Conservation (phyloP, 306 rosid genomes). For the Dalbergia cultrata region DNA sequence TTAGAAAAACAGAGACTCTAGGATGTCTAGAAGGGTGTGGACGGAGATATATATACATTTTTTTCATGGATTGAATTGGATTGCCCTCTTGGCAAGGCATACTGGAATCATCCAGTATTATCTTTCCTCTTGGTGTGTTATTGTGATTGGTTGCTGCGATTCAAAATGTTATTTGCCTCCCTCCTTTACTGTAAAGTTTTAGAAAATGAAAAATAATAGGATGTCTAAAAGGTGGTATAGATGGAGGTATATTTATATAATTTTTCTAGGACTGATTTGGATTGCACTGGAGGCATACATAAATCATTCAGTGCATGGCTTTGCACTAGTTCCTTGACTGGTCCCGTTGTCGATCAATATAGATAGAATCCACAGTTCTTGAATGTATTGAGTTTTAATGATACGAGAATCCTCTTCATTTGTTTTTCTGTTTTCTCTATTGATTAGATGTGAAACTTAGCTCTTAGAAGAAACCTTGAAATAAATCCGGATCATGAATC, state of each 20-base stretch:
- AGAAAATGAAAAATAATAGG: too few species aligned
- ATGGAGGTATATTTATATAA: neutral
- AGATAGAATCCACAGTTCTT: neutral
- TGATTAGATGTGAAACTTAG: neutral
- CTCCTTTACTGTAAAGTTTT: too few species aligned
- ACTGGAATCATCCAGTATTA: neutral
- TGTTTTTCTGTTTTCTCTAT: neutral
- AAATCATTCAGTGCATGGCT: neutral
- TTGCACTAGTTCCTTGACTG: neutral
- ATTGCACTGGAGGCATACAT: neutral
- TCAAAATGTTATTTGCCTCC: too few species aligned
- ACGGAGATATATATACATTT: neutral
- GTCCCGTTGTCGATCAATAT: neutral
- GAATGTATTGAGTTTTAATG: constrained; percentile 18
- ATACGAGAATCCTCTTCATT: neutral
- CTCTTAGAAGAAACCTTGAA: neutral
- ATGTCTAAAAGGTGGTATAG: neutral
- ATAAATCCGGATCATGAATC: neutral
- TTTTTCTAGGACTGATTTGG: neutral
- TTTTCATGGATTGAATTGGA: neutral
- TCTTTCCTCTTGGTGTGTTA: neutral
- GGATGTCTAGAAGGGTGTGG: neutral
- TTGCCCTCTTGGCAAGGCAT: neutral
- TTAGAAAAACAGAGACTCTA: neutral
- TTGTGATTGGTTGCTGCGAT: neutral